These are phyloP conservation scores for Gaultheria prostrata DNA, from an alignment of 148 eudicot species.

Conservation along the genomic window DNA sequence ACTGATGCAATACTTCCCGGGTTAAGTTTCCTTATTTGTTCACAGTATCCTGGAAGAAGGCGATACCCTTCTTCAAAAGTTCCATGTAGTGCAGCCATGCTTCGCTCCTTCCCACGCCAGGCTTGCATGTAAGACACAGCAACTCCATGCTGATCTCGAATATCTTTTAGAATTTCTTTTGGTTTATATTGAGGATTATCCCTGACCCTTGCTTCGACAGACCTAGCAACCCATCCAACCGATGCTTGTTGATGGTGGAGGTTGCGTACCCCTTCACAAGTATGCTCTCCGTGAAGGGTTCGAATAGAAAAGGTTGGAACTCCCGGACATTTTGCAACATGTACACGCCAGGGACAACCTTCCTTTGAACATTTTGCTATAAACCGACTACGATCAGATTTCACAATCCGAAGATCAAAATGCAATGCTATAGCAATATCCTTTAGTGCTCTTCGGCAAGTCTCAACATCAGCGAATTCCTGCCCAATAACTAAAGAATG, in stretches of 20 bases:
- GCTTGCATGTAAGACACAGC: slow-evolving; percentile 99
- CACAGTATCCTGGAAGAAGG: slow-evolving; percentile 89
- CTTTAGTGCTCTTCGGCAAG: slow-evolving; percentile 79
- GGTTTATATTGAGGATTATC: slow-evolving; percentile 95
- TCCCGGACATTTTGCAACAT: slow-evolving; percentile 80
- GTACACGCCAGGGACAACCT: slow-evolving; percentile 98
- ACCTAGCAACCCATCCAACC: slow-evolving; percentile 97
- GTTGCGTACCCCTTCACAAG: slow-evolving; percentile 80
- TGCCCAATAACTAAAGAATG: slow-evolving; percentile 65
- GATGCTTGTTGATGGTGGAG: slow-evolving; percentile 98
- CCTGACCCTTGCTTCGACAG: slow-evolving; percentile 75
- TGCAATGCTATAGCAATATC: slow-evolving; percentile 89
- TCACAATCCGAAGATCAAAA: slow-evolving; percentile 89
- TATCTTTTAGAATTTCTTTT: slow-evolving; percentile 94
- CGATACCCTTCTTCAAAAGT: slow-evolving; percentile 93
- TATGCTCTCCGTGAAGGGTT: slow-evolving; percentile 81
- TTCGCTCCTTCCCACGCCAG: slow-evolving; percentile 98
- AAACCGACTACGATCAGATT: slow-evolving; percentile 94
- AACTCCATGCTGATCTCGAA: slow-evolving; percentile 92
- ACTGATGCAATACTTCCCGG: slow-evolving; percentile 92
- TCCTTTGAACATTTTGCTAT: slow-evolving; percentile 93
- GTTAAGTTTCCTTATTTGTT: slow-evolving; percentile 77
- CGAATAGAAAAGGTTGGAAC: slow-evolving; percentile 81
- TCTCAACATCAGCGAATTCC: slow-evolving; percentile 92
- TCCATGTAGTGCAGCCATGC: slow-evolving; percentile 97